These are phyloP conservation scores for Colletotrichum orchidophilum DNA, from an alignment of 2,329 filamentous ascomycete species.

Conservation along the genomic window DNA sequence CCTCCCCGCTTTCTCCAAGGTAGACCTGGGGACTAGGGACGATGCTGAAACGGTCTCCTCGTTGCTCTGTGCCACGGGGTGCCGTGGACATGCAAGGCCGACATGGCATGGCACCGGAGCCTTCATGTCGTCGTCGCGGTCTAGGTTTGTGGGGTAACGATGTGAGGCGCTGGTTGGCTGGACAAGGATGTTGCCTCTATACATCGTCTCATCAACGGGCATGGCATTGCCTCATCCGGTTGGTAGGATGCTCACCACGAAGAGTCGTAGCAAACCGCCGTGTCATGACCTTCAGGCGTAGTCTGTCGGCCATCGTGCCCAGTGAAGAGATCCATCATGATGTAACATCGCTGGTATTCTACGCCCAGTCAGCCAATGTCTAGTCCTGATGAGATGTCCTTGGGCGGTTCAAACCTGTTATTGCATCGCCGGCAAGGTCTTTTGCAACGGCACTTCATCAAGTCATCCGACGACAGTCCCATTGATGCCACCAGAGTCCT, in stretches of 20 bases:
- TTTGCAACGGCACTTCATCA: background rate
- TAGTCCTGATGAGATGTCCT: background rate
- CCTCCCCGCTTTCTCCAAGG: constrained; percentile 20
- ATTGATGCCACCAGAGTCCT: background rate
- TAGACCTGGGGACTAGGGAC: constrained; percentile 5
- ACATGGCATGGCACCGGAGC: background rate
- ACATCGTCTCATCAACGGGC: constrained; percentile 32
- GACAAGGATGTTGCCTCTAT: background rate
- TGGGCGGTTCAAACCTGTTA: background rate
- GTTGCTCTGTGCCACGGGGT: constrained; percentile 17
- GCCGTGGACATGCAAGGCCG: constrained; percentile 15
- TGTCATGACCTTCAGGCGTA: background rate
- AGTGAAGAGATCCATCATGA: background rate
- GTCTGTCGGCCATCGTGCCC: background rate
- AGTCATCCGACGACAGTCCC: background rate
- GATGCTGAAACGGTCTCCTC: constrained; percentile 28
- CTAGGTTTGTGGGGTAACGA: constrained; percentile 23
- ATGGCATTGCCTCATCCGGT: constrained; percentile 1
- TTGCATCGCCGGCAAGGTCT: no score
- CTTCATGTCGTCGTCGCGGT: constrained; percentile 14
- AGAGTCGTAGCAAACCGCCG: background rate
- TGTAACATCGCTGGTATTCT: background rate
- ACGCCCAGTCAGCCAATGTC: background rate
- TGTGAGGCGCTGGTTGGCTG: constrained; percentile 14
- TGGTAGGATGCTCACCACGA: background rate